Evolutionary conservation across 495 filamentous ascomycete genomes (phyloP).

Genomic region (Daldinia caldariorum): DNA sequence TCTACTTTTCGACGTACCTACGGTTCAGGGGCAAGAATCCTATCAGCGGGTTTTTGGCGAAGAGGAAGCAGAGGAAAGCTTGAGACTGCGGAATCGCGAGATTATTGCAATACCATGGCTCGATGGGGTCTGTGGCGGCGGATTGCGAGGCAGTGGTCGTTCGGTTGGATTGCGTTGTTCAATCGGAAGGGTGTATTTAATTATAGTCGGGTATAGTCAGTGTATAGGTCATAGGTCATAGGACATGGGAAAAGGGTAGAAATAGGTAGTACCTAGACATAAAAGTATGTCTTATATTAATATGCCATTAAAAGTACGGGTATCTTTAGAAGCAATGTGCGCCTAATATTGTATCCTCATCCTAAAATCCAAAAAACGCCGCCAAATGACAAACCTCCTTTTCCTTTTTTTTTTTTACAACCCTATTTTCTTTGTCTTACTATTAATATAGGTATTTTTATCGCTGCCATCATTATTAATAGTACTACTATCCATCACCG

Average conservation of each 20-base stretch:
- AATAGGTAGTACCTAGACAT: not conserved
- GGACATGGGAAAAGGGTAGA: not conserved
- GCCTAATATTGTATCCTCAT: not conserved
- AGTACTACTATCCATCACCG: not conserved
- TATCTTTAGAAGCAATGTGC: not conserved
- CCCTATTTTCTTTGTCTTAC: not conserved
- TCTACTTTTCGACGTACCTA: slow-evolving; percentile 61
- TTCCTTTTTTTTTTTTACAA: too few relatives aligned
- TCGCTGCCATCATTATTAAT: not conserved
- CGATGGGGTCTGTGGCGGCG: not conserved
- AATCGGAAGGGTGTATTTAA: too few relatives aligned
- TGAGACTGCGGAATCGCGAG: not conserved
- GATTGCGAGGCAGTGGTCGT: not conserved
- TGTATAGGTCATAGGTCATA: too few relatives aligned
- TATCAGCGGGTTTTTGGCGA: slow-evolving; percentile 9
- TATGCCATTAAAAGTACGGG: too few relatives aligned
- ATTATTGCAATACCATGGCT: too few relatives aligned
- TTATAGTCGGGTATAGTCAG: not conserved
- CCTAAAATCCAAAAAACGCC: not conserved
- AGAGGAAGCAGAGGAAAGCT: slow-evolving; percentile 20
- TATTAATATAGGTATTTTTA: not conserved
- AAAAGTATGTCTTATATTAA: not conserved
- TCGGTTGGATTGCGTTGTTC: too few relatives aligned
- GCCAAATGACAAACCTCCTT: not conserved
- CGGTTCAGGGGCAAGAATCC: slow-evolving; percentile 47